Evolutionary conservation across 2,329 filamentous ascomycete species (phyloP).

Genomic region (Ophiostoma novo-ulmi): DNA sequence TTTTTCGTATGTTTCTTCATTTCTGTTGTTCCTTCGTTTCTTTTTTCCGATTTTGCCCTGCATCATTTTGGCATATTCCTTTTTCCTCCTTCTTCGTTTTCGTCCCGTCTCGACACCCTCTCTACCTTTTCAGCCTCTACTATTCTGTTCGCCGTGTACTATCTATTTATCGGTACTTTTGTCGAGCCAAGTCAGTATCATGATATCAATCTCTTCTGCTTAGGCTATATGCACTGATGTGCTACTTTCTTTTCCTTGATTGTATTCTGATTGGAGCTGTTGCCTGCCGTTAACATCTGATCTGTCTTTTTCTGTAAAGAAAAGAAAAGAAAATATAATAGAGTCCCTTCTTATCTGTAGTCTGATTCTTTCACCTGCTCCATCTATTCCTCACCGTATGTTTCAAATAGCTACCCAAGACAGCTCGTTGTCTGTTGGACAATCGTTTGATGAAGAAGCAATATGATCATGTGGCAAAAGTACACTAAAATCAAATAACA

Average conservation of each 20-base stretch:
- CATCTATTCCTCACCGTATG: neutral
- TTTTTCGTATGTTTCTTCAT: neutral
- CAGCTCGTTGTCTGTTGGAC: neutral
- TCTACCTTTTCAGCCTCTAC: neutral
- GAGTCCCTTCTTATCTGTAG: no score
- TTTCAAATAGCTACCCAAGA: neutral
- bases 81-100: neutral
- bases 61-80: neutral
- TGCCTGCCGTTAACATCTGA: neutral
- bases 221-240: neutral
- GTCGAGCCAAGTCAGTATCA: neutral
- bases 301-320: neutral
- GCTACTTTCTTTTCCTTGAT: neutral
- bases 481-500: neutral
- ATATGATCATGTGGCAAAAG: neutral
- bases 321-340: no score
- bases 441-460: conserved; percentile 4
- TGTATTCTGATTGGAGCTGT: neutral
- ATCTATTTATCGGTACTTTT: neutral
- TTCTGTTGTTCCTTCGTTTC: neutral
- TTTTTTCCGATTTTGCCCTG: neutral
- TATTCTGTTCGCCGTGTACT: neutral
- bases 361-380: neutral
- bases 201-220: neutral
- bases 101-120: neutral